Evolutionary conservation across 2,329 filamentous ascomycete genomes (phyloP), one percentile per base, ranked within the genome.

Genomic region (Monosporascus sp.): DNA sequence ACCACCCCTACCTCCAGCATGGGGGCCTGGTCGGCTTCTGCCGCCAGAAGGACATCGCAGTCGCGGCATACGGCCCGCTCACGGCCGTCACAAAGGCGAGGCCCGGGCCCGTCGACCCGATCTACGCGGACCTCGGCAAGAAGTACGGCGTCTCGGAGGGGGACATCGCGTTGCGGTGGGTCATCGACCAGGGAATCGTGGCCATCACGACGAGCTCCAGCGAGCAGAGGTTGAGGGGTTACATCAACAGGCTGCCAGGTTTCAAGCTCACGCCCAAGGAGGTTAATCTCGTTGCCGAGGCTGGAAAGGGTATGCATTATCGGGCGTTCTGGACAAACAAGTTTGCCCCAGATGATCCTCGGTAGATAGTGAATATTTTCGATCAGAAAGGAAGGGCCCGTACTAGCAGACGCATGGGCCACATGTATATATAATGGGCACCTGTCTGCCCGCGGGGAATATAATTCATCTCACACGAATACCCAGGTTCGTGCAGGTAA

Each of bases 1-100:
- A 82, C 64, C 87, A 94, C 70, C 88, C 89, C 0, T 90, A 90
- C 67, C 75, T 88, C 50, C 86, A 88, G 70, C 86, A 87, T 66
- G 76, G 75, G 6, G 74, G 77, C 54, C 73, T 88, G 14, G 52
- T 88, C 34, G 69, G 74, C 17, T 88, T 81, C 70, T 80, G 79
- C 67, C 76, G 76, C 60, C 69, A 78, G 63, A 72, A 86, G 62
- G 69, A 73, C 52, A 87, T 89, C 57, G 78, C 80, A 4, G 67
- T 80, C 3, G 71, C 77, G 6, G 78, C 79, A 8, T 87, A 84
- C 67, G 76, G 65, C 0, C 80, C 84, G 1, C 73, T 89, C 52
- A 76, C 76, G 1, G 62, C 71, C 6, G 56, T 70, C 51, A 66
- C 61, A 5, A 73, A 73, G 58, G 80, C 77, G 14, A 66, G 66